Evolutionary conservation across 2,329 filamentous ascomycete genomes (phyloP).

Genomic region (Chalara sp.): DNA sequence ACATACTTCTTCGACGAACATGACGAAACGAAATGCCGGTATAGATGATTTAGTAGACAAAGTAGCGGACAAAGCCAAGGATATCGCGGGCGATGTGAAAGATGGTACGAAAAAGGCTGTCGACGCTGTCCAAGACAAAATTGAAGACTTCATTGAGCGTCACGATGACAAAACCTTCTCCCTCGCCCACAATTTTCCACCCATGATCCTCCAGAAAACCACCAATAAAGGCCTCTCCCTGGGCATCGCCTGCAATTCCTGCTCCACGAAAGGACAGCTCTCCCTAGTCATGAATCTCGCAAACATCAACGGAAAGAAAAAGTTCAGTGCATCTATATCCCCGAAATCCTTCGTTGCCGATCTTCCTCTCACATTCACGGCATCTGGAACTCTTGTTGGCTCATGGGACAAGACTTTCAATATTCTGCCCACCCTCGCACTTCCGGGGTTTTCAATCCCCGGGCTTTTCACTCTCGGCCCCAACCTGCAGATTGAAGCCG

Average conservation of each 20-base stretch:
- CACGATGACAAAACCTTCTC: too few relatives aligned
- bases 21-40: too few relatives aligned
- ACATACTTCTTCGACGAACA: too few relatives aligned
- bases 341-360: conserved; percentile 1
- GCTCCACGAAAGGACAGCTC: too few relatives aligned
- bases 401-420: conserved; percentile 5
- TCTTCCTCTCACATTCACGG: conserved; percentile 4
- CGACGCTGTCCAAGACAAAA: background rate
- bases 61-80: background rate
- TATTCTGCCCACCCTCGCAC: background rate
- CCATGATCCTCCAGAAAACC: too few relatives aligned
- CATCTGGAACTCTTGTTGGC: conserved; percentile 4
- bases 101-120: background rate
- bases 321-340: too few relatives aligned
- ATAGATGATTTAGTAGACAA: background rate
- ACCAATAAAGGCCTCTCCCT: too few relatives aligned
- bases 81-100: background rate
- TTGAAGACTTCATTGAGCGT: conserved; percentile 1
- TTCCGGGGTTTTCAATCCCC: conserved; percentile 4
- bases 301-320: too few relatives aligned
- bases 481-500: conserved; percentile 6
- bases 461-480: conserved; percentile 3
- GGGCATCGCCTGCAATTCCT: too few relatives aligned
- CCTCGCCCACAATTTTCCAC: too few relatives aligned
- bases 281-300: too few relatives aligned